These are phyloP conservation scores for Xerocomus brunneocitrinus DNA, from an alignment of 768 basidiomycete genomes.

Conservation along the genomic window DNA sequence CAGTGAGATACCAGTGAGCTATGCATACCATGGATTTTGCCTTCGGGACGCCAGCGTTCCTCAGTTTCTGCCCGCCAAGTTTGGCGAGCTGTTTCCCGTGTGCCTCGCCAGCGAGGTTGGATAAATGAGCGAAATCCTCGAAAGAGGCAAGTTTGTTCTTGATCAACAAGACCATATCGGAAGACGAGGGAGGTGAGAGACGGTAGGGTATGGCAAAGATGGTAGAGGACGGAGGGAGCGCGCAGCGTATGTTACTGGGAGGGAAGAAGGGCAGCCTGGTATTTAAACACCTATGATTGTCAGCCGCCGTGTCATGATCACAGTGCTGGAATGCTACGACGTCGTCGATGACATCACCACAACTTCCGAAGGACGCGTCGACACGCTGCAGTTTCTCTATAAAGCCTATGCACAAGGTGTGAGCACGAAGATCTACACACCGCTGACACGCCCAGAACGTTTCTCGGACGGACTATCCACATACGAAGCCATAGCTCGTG, in stretches of 20 bases:
- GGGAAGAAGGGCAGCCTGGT: background rate
- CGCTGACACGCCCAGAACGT: no score
- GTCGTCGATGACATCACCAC: background rate
- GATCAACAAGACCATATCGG: slow-evolving; percentile 15
- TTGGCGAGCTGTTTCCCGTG: background rate
- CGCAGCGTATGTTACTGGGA: background rate
- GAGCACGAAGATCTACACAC: no score
- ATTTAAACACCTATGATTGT: background rate
- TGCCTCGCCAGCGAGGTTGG: slow-evolving; percentile 4
- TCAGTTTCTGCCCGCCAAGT: background rate
- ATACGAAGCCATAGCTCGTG: no score
- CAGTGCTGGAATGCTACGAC: background rate
- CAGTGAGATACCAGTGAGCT: background rate
- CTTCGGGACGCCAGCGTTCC: slow-evolving; percentile 8
- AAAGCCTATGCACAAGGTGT: background rate
- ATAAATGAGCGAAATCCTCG: slow-evolving; percentile 9
- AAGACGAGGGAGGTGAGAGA: background rate
- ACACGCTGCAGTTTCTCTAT: no score
- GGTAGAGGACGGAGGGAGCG: background rate
- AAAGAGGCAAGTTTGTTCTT: slow-evolving; percentile 13
- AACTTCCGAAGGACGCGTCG: no score
- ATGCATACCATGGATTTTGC: slow-evolving; percentile 6
- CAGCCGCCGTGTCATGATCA: background rate
- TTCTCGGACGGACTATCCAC: no score
- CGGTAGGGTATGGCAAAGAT: background rate